Conservation (phyloP, 2,329 filamentous ascomycete genomes). For the Nemania sp. region DNA sequence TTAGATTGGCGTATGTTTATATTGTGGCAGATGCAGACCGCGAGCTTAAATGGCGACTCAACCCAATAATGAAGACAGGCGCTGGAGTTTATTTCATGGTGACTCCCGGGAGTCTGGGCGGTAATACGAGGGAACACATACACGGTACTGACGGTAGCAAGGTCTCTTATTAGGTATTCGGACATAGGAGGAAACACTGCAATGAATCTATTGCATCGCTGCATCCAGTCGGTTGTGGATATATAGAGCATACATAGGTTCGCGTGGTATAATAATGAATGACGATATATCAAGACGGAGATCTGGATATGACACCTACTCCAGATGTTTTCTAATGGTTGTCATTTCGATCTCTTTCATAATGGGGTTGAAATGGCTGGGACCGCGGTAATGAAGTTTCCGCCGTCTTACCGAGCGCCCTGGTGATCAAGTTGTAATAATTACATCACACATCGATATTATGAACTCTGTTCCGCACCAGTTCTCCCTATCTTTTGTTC, state of each 20-base stretch:
- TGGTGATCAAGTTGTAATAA: constrained; percentile 9
- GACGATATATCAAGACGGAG: too few relatives aligned
- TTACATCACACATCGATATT: constrained; percentile 32
- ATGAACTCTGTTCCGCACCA: constrained; percentile 16
- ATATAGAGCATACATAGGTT: too few relatives aligned
- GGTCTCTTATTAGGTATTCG: too few relatives aligned
- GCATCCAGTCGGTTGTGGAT: too few relatives aligned
- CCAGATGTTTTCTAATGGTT: neutral
- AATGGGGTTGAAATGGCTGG: neutral
- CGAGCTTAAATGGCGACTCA: neutral
- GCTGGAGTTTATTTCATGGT: neutral
- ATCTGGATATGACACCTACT: too few relatives aligned
- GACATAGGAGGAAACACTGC: too few relatives aligned
- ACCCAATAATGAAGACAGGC: constrained; percentile 8
- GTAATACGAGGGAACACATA: too few relatives aligned
- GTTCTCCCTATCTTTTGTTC: neutral
- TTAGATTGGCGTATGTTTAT: too few relatives aligned
- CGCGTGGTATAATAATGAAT: too few relatives aligned
- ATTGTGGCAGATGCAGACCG: neutral
- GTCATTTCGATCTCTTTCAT: neutral
- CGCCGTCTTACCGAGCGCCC: neutral
- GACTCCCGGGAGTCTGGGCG: neutral
- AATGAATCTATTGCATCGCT: too few relatives aligned
- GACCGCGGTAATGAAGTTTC: neutral
- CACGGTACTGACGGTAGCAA: too few relatives aligned